Percentiles rank a stretch among this genome's conserved stretches.
Evolutionary conservation across 1,284 basidiomycete species (phyloP).

Genomic region (Ceratobasidium sp.): DNA sequence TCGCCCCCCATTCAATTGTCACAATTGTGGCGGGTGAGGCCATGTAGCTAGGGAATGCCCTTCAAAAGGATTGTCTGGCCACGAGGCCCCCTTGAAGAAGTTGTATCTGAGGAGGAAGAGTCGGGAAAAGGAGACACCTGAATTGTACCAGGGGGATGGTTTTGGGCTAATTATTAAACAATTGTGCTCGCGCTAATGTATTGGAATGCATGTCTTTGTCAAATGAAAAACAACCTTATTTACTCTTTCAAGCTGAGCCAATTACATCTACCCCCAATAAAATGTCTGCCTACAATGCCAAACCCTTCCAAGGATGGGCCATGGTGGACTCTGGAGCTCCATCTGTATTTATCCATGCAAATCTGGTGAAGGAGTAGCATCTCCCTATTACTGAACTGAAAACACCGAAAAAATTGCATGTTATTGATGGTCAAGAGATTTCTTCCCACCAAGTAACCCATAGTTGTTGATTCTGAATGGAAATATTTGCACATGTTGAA

Average conservation of each 20-base stretch:
- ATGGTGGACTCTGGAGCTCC: background rate
- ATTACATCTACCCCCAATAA: background rate
- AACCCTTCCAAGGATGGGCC: background rate
- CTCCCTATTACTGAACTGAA: background rate
- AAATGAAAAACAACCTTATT: background rate
- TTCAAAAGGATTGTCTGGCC: background rate
- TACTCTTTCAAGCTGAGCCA: background rate
- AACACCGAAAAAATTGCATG: background rate
- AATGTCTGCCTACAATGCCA: background rate
- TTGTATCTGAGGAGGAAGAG: background rate
- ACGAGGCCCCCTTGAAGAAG: background rate
- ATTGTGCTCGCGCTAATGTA: background rate
- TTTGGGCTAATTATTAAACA: conserved; percentile 10
- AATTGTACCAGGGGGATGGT: background rate
- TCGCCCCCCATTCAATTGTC: background rate
- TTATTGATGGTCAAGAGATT: background rate
- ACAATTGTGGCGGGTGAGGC: background rate
- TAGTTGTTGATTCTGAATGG: background rate
- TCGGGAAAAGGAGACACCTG: background rate
- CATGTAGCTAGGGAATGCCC: background rate
- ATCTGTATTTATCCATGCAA: conserved; percentile 12
- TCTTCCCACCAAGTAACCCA: background rate
- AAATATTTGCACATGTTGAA: background rate
- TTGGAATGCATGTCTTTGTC: conserved; percentile 2
- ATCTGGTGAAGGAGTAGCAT: background rate